Base-by-base conservation (phyloP, 1,284 basidiomycete genomes). In the Meira nashicola region DNA sequence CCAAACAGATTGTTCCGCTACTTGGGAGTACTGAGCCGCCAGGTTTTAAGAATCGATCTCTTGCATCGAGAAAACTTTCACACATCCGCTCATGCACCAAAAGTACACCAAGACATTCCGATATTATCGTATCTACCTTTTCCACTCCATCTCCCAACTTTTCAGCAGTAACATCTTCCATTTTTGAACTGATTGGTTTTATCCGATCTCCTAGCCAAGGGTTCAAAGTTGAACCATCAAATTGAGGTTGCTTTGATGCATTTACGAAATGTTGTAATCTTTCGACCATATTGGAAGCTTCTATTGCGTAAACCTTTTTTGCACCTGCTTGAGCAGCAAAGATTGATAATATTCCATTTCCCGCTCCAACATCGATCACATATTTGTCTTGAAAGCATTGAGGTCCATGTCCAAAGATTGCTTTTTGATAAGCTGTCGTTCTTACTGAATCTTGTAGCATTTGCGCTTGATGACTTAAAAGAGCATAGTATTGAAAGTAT, bases 71-170 rank as follows among this genome's bases (percentile, higher is more conserved):
- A 60, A 81, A 82, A 2, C 79, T 79, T 64, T 83, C 82, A 64
- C 81, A 81, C 82, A 83, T 83, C 17, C 82, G 70, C 64, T 83
- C 82, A 60, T 83, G 82, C 11, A 82, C 74, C 25, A 83, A 68
- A 71, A 83, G 61, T 14, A 82, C 81, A 3, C 82, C 82, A 11
- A 83, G 80, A 25, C 82, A 82, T 65, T 83, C 82, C 2, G 81
- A 82, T n/a, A 83, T 78, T 53, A 83, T 81, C 28, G 82, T 82
- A 62, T 83, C 82, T 23, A 82, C 81, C 65, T 80, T 74, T 23
- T 73, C 50, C 28, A 60, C 48, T 4, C 67, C 69, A 7, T 66
- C 58, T 4, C 70, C 46, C n/a, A 54, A 44, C 11, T 2, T 17
- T 17, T 33, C 28, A 3, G 56, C 50, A n/a, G 64, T 72, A 4